phyloP scores from a whole-genome alignment of 2,329 filamentous ascomycete genomes.

The Colletotrichum sp. region DNA sequence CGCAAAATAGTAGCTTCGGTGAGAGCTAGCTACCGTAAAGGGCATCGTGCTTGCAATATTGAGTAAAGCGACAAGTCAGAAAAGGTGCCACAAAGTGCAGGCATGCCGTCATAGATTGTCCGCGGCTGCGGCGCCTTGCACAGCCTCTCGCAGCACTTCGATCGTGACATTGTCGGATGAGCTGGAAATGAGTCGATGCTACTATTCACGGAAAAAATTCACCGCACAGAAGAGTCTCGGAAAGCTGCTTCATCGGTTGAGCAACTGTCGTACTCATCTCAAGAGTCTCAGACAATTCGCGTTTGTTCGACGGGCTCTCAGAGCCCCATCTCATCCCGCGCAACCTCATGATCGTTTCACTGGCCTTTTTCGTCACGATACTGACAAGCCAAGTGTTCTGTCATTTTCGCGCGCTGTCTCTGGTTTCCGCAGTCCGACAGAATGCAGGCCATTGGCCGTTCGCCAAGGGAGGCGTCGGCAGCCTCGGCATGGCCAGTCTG shows the following conservation, averaged over 20 bases:
- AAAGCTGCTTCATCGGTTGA: slow-evolving; percentile 11
- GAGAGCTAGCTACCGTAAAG: slow-evolving; percentile 1
- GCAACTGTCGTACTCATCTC: slow-evolving; percentile 6
- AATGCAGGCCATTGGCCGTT: background rate
- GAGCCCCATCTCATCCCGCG: background rate
- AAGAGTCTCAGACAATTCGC: slow-evolving; percentile 4
- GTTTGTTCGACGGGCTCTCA: background rate
- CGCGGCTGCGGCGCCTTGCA: slow-evolving; percentile 15
- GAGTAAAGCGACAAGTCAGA: background rate
- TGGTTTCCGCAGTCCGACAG: background rate
- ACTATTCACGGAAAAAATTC: background rate
- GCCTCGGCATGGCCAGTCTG: background rate
- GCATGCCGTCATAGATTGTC: background rate
- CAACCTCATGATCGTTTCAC: background rate
- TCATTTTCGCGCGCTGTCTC: background rate
- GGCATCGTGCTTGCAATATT: slow-evolving; percentile 6
- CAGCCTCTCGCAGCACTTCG: background rate
- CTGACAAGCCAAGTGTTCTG: background rate
- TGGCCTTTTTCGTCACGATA: background rate
- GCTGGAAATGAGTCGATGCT: background rate
- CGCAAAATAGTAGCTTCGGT: background rate
- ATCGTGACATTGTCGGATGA: background rate
- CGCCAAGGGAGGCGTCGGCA: slow-evolving; percentile 1
- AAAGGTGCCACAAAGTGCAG: background rate
- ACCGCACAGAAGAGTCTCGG: background rate